phyloP scores from a whole-genome alignment of 179 eudicot species.

The Beta macrorhiza region DNA sequence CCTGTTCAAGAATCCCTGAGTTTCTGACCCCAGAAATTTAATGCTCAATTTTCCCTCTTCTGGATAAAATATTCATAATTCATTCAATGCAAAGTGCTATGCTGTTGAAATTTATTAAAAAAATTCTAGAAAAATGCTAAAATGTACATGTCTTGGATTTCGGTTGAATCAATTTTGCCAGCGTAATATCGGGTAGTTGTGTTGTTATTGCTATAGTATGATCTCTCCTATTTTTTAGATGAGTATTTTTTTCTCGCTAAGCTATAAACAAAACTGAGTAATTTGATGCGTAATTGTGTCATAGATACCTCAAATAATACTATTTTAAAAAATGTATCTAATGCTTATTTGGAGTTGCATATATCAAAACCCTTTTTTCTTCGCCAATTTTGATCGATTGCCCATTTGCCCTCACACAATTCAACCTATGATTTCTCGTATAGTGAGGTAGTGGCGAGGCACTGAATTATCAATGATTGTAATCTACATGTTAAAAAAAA shows the following conservation, averaged over 20 bases:
- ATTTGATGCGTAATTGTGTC: too few species aligned
- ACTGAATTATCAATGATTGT: too few species aligned
- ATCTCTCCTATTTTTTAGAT: not conserved
- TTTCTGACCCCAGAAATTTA: constrained; percentile 25
- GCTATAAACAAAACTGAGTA: too few species aligned
- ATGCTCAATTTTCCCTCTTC: constrained; percentile 22
- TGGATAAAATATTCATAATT: constrained; percentile 10
- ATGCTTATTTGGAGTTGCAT: too few species aligned
- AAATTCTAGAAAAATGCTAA: not conserved
- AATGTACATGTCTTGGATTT: not conserved
- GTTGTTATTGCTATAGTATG: not conserved
- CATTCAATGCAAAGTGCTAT: constrained; percentile 25
- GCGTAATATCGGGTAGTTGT: not conserved
- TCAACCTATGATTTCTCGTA: too few species aligned
- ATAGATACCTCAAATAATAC: too few species aligned
- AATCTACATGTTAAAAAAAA: too few species aligned
- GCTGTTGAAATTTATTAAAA: not conserved
- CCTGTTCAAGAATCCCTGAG: constrained; percentile 25
- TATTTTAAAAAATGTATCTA: too few species aligned
- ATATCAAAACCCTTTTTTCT: too few species aligned
- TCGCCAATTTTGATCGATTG: too few species aligned
- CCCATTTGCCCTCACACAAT: too few species aligned
- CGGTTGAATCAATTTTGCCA: not conserved
- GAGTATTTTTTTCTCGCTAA: not conserved
- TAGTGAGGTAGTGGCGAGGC: too few species aligned